Percentiles rank a stretch among this genome's conserved stretches.
These are phyloP conservation scores for Daldinia sp. DNA, from an alignment of 2,329 filamentous ascomycete species.

Conservation along the genomic window DNA sequence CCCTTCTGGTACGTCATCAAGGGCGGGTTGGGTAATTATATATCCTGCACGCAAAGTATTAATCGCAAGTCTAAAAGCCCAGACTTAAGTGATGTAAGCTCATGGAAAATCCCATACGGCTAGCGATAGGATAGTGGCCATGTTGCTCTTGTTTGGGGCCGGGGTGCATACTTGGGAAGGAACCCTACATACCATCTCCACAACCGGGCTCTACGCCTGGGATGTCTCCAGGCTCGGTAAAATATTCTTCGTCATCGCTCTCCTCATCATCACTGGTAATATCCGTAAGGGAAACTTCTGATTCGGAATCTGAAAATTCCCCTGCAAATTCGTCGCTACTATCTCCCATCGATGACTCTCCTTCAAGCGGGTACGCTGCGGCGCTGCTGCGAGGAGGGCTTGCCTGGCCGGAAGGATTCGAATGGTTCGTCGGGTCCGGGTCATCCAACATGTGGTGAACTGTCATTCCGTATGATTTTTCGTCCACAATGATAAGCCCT, in stretches of 20 bases:
- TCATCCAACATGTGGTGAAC: conserved; percentile 96
- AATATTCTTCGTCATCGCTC: conserved; percentile 61
- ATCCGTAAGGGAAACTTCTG: conserved; percentile 45
- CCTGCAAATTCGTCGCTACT: conserved; percentile 64
- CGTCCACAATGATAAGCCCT: conserved; percentile 84
- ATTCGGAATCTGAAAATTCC: conserved; percentile 70
- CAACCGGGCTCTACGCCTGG: conserved; percentile 78
- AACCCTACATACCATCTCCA: conserved; percentile 61
- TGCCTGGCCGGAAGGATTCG: conserved; percentile 2
- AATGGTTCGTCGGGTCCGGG: conserved; percentile 53
- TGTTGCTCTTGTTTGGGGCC: conserved; percentile 7
- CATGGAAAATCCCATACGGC: background rate
- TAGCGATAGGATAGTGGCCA: background rate
- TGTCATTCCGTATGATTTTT: conserved; percentile 89
- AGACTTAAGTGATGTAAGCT: background rate
- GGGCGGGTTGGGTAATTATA: conserved; percentile 87
- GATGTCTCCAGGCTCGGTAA: conserved; percentile 75
- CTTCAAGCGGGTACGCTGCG: conserved; percentile 40
- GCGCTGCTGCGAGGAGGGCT: conserved; percentile 40
- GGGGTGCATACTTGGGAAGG: conserved; percentile 12
- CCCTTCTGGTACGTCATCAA: conserved; percentile 83
- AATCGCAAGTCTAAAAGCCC: background rate
- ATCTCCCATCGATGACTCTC: conserved; percentile 53
- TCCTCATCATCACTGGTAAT: conserved; percentile 63
- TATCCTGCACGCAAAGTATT: conserved; percentile 56